Conservation (phyloP, 208 protist genomes). For the Acanthamoeba lenticulata region DNA sequence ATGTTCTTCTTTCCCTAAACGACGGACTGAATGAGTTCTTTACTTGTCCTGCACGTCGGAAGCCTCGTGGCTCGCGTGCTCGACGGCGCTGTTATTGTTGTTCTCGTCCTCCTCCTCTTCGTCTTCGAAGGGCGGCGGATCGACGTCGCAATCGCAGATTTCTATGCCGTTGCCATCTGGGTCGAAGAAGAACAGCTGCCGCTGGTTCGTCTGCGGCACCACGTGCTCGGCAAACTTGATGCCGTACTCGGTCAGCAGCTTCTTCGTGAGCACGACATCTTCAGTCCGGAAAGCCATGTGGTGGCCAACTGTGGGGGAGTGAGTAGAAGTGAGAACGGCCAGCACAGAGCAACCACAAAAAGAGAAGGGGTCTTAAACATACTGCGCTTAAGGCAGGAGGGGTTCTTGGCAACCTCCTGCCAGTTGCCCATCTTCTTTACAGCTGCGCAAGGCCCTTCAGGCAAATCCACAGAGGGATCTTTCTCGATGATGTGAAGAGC, state of each 20-base stretch:
- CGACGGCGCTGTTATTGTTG: background rate
- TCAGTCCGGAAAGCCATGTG: constrained; percentile 26
- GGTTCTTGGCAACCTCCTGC: constrained; percentile 33
- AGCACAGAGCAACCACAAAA: background rate
- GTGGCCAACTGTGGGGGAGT: background rate
- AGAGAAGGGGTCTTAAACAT: background rate
- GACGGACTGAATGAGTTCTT: no score
- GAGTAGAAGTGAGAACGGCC: background rate
- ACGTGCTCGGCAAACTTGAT: constrained; percentile 1
- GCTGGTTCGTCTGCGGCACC: background rate
- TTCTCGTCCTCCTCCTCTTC: background rate
- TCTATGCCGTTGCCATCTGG: constrained; percentile 10
- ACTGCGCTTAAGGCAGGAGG: background rate
- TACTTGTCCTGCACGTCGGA: no score
- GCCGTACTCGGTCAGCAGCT: constrained; percentile 17
- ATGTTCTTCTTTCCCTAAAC: no score
- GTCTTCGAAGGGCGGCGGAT: background rate
- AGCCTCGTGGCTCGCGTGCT: background rate
- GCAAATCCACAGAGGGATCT: background rate
- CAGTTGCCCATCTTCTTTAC: constrained; percentile 17
- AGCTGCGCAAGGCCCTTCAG: background rate
- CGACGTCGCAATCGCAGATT: constrained; percentile 13
- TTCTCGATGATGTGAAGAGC: constrained; percentile 41
- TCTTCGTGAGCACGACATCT: background rate
- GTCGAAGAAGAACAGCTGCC: constrained; percentile 54